Conservation (phyloP, 2,329 filamentous ascomycete species). For the Lasiodiplodia citricola region DNA sequence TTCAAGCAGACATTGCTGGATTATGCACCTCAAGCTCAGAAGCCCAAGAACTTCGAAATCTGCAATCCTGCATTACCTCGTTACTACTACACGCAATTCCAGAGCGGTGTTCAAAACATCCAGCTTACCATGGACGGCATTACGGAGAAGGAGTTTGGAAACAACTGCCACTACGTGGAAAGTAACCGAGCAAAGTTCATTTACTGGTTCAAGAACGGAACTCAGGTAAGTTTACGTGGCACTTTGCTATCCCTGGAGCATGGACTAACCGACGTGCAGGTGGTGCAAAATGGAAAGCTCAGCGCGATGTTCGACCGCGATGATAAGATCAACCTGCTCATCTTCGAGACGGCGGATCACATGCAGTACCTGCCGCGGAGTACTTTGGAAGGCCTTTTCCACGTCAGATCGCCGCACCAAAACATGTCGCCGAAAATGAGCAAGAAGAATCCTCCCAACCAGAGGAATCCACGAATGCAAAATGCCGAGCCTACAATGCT, state of each 20-base stretch:
- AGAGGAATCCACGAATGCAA: constrained; percentile 53
- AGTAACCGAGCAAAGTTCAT: constrained; percentile 79
- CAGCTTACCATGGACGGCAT: constrained; percentile 81
- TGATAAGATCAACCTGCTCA: constrained; percentile 82
- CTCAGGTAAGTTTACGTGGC: constrained; percentile 67
- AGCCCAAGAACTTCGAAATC: constrained; percentile 85
- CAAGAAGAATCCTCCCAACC: constrained; percentile 62
- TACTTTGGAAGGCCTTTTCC: constrained; percentile 55
- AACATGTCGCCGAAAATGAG: constrained; percentile 63
- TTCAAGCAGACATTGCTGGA: constrained; percentile 74
- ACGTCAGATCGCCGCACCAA: constrained; percentile 57
- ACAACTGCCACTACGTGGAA: constrained; percentile 74
- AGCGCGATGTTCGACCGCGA: constrained; percentile 79
- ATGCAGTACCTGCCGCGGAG: constrained; percentile 83
- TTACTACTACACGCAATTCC: constrained; percentile 89
- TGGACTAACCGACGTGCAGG: constrained; percentile 53
- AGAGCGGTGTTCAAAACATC: constrained; percentile 82
- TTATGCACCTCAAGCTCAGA: constrained; percentile 49
- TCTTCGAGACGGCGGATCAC: constrained; percentile 76
- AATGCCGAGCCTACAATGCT: constrained; percentile 49
- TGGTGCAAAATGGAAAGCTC: constrained; percentile 78
- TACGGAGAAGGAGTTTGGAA: constrained; percentile 61
- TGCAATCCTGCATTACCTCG: constrained; percentile 79
- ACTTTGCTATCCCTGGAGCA: not conserved
- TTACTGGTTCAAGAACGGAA: constrained; percentile 85